Percentiles rank a stretch among this genome's conserved stretches.
Conservation (phyloP, 129 eudicot genomes). For the Helichrysum umbraculigerum region DNA sequence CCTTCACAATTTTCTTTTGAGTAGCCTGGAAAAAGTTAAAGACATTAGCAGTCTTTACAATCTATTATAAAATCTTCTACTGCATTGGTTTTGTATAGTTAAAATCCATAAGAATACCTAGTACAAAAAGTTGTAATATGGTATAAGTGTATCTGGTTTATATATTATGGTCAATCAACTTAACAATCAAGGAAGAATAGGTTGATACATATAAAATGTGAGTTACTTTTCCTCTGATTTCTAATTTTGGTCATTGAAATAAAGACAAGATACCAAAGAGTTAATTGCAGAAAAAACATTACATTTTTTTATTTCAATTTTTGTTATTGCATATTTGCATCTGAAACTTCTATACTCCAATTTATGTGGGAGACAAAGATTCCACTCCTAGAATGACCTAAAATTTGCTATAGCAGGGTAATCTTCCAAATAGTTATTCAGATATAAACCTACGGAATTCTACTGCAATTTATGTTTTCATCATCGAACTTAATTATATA, state of each 20-base stretch:
- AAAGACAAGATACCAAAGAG: slow-evolving; percentile 14
- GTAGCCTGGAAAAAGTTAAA: slow-evolving; percentile 69
- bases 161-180: neutral
- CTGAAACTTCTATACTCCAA: neutral
- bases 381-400: neutral
- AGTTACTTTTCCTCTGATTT: neutral
- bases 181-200: neutral
- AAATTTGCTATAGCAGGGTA: slow-evolving; percentile 5
- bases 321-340: neutral
- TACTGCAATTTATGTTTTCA: neutral
- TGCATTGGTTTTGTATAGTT: neutral
- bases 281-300: neutral
- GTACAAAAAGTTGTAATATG: neutral
- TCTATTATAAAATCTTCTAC: neutral
- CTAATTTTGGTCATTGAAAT: neutral
- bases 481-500: neutral
- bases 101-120: neutral
- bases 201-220: neutral
- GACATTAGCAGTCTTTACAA: neutral
- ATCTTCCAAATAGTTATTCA: neutral
- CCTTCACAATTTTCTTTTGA: slow-evolving; percentile 84
- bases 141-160: neutral
- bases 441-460: neutral
- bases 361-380: neutral
- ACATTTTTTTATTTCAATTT: neutral